Evolutionary conservation across 2,329 filamentous ascomycete species (phyloP), one percentile per base, ranked within the genome.

Genomic region (Aspergillus fumigatiaffinis): DNA sequence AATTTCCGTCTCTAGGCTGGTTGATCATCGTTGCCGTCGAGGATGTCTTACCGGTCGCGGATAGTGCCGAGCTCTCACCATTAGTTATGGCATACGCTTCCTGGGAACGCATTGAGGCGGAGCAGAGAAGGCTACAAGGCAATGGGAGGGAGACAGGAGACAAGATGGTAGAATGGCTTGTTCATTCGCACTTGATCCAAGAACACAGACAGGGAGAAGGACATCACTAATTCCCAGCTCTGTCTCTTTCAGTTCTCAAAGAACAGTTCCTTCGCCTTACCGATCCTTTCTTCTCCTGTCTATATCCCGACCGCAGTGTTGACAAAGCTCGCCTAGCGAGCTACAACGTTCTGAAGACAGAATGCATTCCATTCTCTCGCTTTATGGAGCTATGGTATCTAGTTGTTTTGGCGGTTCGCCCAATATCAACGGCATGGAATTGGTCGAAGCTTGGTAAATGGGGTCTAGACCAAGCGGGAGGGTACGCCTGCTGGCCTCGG

Each of bases 401-500:
- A 23, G 23, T 17, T 9, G 55, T 53, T 10, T 41, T 65, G 12
- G 65, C 57, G 3, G 60, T 67, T 12, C 38, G 60, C 32, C 60
- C 62, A 10, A 6, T 52, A 55, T 42, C 58, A 64, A 12, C 55
- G 56, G 23, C 51, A 52, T 14, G 65, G 62, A 2, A 54, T 63
- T 17, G 64, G 62, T 38, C 56, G 49, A 26, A 51, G 52, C 21
- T 58, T 67, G 20, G 54, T 67, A 7, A 51, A 59, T 44, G 62
- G 53, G 61, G 60, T 60, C 23, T 65, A 14, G 54, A 62, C 41
- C 60, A 59, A 38, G 66, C 62, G 51, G 46, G 63, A 68, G 23
- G 48, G 56, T 6, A 53, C 63, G 7, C 55, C 60, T 1, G 61
- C 58, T 29, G 53, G 54, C 3, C n/a, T 61, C 10, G 57, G 57